A percentile compares a stretch with the other conserved stretches of the same genome.
phyloP scores from a whole-genome alignment of 169 alveolate genomes.

The Eimeria sp. region DNA sequence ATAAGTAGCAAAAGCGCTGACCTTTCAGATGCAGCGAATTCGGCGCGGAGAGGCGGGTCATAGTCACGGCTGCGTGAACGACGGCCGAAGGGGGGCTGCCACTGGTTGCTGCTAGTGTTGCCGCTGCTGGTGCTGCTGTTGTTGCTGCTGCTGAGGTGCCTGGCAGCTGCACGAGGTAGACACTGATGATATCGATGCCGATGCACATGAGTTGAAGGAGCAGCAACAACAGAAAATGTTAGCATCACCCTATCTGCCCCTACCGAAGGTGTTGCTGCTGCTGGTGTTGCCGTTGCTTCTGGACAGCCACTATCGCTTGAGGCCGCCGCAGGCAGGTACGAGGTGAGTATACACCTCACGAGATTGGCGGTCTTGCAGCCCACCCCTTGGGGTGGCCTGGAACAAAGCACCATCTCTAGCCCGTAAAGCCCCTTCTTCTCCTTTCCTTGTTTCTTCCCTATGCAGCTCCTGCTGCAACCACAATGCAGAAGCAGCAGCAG shows the following conservation, averaged over 20 bases:
- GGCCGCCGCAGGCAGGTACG: too few relatives aligned
- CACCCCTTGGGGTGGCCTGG: too few relatives aligned
- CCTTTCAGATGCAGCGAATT: slow-evolving; percentile 18
- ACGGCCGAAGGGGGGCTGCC: neutral
- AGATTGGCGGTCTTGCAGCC: too few relatives aligned
- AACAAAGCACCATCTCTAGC: too few relatives aligned
- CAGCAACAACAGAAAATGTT: neutral
- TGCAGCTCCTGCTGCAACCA: too few relatives aligned
- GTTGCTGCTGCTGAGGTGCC: neutral
- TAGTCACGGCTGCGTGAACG: neutral
- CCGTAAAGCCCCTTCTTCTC: too few relatives aligned
- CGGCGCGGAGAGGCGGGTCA: slow-evolving; percentile 21
- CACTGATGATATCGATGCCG: neutral
- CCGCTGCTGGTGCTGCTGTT: slow-evolving; percentile 10
- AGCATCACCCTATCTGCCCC: neutral
- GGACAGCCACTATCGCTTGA: too few relatives aligned
- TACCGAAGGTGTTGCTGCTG: neutral
- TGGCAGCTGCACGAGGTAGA: neutral
- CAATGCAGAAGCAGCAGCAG: too few relatives aligned
- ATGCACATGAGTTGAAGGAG: neutral
- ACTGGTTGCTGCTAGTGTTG: neutral
- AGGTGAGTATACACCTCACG: too few relatives aligned
- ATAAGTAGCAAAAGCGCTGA: neutral
- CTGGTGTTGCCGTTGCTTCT: neutral
- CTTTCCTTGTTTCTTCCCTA: too few relatives aligned